Base-by-base conservation (phyloP, 225 moss, liverwort and hornwort genomes). In the Bryoerythrophyllum caledonicum region DNA sequence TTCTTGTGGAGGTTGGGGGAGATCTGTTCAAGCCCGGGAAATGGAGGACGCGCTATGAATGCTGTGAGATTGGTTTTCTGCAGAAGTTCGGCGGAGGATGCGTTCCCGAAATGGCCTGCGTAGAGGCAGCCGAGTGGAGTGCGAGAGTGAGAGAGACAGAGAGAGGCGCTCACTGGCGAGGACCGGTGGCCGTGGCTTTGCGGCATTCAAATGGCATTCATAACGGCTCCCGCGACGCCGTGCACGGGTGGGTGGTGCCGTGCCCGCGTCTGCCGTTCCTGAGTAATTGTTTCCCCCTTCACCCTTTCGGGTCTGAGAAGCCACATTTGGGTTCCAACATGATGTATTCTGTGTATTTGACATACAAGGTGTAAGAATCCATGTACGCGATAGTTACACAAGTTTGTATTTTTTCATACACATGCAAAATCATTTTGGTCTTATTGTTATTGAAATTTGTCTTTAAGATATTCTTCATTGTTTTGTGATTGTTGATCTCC, bases 61-160 rank as follows among this genome's bases (percentile, higher is more conserved):
- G 73, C 25, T 4, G 25, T 26, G 57, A 57, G 73, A 76, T 73
- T 80, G 73, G 38, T 38, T 38, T 8, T 8, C 10, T 16, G 77
- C 73, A 7, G 53, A 77, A 77, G 65, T 28, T 37, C 70, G 84
- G 77, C 84, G 84, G 55, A 65, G 74, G 74, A 70, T 84, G 77
- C 80, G 80, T 48, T 38, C 71, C 60, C 19, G 49, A 75, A 44
- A 62, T 83, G 79, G 79, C 62, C 38, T 58, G 10, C 21, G 61
- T 65, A 80, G 19, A 74, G 37, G 74, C 84, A 84, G 84, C 84
- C 82, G 79, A 82, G 78, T 54, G 38, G 6, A 37, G 37, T 7
- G 37, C 37, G 37, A 30, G 30, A 30, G 30, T 2, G 30, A 30
- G 30, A 30, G 30, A 30, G 5, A n/a, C n/a, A n/a, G n/a, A n/a